These are phyloP conservation scores for Phialophora expanda DNA, from an alignment of 2,329 filamentous ascomycete species.

Conservation along the genomic window DNA sequence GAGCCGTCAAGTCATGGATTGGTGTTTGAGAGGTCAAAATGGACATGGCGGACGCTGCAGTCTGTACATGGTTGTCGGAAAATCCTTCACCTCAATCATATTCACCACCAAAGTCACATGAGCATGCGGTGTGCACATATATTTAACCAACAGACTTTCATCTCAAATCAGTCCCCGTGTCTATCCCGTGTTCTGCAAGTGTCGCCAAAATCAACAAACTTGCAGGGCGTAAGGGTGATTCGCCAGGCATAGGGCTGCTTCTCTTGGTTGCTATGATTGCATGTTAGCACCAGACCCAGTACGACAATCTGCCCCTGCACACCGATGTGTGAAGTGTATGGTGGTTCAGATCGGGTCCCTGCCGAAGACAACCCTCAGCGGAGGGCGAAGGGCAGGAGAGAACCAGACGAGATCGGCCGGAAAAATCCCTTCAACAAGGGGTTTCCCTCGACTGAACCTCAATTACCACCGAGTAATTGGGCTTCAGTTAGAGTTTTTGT, in stretches of 20 bases:
- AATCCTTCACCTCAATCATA: neutral
- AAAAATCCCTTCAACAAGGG: neutral
- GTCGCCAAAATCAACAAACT: slow-evolving; percentile 1
- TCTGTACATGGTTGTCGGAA: neutral
- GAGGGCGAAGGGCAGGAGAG: neutral
- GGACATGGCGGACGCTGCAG: neutral
- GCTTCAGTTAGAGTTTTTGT: slow-evolving; percentile 6
- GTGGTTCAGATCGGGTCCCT: neutral
- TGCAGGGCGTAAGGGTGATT: neutral
- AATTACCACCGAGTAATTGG: slow-evolving; percentile 6
- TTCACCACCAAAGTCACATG: neutral
- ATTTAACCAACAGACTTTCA: neutral
- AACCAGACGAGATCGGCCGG: neutral
- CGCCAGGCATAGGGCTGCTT: slow-evolving; percentile 1
- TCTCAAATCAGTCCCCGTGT: slow-evolving; percentile 1
- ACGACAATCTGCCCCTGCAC: neutral
- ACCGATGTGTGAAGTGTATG: neutral
- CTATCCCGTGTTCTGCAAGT: slow-evolving; percentile 1
- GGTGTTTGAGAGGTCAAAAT: neutral
- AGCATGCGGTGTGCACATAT: neutral
- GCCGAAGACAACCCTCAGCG: neutral
- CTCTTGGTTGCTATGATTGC: slow-evolving; percentile 5
- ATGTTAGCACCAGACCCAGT: neutral
- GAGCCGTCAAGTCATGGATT: neutral
- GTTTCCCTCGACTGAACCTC: neutral